These are phyloP conservation scores for Saturnispora ahearnii DNA, from an alignment of 805 yeast genomes.

Conservation along the genomic window DNA sequence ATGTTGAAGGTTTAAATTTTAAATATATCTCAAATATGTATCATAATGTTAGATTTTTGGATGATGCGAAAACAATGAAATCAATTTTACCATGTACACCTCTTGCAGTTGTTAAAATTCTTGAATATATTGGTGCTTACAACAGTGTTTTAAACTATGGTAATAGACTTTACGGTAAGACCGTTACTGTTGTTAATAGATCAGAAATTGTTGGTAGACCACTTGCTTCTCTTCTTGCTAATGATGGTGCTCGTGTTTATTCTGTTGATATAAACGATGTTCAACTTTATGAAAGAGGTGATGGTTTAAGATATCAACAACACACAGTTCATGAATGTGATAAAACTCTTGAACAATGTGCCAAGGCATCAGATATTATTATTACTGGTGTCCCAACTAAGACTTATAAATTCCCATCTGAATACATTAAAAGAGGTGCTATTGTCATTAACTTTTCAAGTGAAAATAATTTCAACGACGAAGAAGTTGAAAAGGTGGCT, in stretches of 20 bases:
- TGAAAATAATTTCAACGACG: conserved; percentile 77
- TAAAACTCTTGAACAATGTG: conserved; percentile 52
- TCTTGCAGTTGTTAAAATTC: conserved; percentile 83
- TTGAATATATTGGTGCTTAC: conserved; percentile 85
- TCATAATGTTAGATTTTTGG: conserved; percentile 83
- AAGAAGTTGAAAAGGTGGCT: conserved; percentile 73
- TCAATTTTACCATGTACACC: conserved; percentile 96
- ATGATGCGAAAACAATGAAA: conserved; percentile 54
- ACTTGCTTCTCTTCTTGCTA: conserved; percentile 87
- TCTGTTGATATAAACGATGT: conserved; percentile 83
- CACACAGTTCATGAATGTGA: conserved; percentile 65
- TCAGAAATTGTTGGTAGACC: conserved; percentile 98
- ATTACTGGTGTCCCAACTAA: conserved; percentile 93
- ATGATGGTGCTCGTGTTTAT: conserved; percentile 94
- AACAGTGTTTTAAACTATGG: conserved; percentile 78
- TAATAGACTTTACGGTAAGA: conserved; percentile 87
- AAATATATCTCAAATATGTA: conserved; percentile 88
- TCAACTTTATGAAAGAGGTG: conserved; percentile 91
- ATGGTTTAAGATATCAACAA: conserved; percentile 68
- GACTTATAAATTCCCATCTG: conserved; percentile 76
- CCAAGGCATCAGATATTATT: conserved; percentile 76
- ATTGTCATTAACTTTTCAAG: conserved; percentile 85
- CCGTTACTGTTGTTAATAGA: conserved; percentile 81
- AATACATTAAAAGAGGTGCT: conserved; percentile 76
- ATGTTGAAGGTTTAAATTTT: conserved; percentile 92